Evolutionary conservation across 805 yeast genomes (phyloP), one percentile per base, ranked within the genome.

Genomic region (Zygotorulaspora florentina): DNA sequence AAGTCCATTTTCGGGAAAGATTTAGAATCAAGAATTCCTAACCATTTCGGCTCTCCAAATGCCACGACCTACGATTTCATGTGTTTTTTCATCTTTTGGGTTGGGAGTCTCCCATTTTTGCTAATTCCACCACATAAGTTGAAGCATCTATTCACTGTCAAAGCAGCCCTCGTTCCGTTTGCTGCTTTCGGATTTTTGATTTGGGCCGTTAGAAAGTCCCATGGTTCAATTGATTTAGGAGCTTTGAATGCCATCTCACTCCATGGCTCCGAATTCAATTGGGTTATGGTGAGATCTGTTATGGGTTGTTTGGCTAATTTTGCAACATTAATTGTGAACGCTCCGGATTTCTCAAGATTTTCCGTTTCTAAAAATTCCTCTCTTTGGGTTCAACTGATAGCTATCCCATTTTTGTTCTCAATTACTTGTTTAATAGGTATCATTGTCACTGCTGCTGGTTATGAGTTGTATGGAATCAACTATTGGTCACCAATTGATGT

Each of bases 121-220:
- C 85, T 85, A 75, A 76, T 87, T 57, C 83, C 82, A 43, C 95
- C 96, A 12, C 95, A 89, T 58, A 75, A 77, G 45, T 79, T 89
- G 47, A 79, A 95, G 59, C 91, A 87, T 66, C 72, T 89, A 54
- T 89, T 88, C 71, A 84, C 96, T 0, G 77, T 81, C 45, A 89
- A 89, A 64, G 86, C 96, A 1, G 74, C 78, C 54, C 66, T 84
- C 37, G 85, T 86, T 43, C 96, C 96, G 3, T 70, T 83, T 48
- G 96, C 95, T 0, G 95, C 95, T 34, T 71, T 90, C 52, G 87
- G 82, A 0, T 87, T 89, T 60, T 70, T 89, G 54, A 74, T 87
- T 30, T 89, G 96, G 96, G 78, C 95, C 7, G 67, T 87, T 40
- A 83, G 78, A 44, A 84, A 85, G 61, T 87, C 95, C 20, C 77